Evolutionary conservation across 768 basidiomycete species (phyloP).

Genomic region (Candolleomyces aberdarensis): DNA sequence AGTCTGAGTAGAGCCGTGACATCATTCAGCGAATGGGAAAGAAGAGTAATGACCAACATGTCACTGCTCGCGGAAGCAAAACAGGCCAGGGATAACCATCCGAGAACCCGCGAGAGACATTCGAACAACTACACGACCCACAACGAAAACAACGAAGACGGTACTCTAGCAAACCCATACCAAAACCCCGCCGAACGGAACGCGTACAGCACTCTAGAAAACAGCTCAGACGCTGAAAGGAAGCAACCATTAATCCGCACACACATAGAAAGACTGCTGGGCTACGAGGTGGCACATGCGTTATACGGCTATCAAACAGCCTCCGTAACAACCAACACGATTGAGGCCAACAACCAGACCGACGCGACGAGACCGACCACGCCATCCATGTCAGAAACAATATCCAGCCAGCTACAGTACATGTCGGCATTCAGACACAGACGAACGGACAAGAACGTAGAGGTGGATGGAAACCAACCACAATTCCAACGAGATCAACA

Average conservation of each 20-base stretch:
- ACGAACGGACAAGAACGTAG: neutral
- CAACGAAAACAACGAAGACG: no score
- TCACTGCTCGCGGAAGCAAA: neutral
- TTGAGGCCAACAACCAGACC: no score
- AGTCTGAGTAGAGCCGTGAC: neutral
- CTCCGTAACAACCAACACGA: no score
- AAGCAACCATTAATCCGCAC: no score
- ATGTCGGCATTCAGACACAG: neutral
- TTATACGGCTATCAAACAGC: no score
- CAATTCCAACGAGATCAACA: no score
- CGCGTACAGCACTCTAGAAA: neutral
- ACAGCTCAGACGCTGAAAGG: no score
- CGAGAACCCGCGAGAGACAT: neutral
- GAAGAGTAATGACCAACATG: conserved; percentile 1
- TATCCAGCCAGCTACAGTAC: neutral
- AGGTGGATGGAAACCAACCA: neutral
- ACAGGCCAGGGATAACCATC: neutral
- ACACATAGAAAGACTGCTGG: no score
- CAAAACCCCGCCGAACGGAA: neutral
- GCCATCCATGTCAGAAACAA: neutral
- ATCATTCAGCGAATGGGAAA: neutral
- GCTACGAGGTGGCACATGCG: no score
- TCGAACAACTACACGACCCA: no score
- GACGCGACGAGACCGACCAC: no score
- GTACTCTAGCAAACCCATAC: no score